phyloP scores from a whole-genome alignment of 1,284 basidiomycete genomes.

The Sporisorium scitamineum region DNA sequence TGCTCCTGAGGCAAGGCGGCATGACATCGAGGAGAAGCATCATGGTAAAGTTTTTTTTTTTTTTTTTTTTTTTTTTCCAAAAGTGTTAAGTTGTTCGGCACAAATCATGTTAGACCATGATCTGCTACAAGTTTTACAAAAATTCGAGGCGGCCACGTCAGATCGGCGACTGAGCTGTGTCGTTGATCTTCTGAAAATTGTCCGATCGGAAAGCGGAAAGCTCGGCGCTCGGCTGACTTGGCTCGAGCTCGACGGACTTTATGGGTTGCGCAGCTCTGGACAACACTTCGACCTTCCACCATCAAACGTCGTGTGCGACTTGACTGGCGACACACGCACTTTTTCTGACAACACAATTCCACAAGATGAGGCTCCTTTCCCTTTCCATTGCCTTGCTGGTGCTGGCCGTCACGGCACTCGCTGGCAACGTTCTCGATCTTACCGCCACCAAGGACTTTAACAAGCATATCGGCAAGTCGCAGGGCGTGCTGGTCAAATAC shows the following conservation, averaged over 20 bases:
- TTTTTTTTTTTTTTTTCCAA: background rate
- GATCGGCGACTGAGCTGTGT: conserved; percentile 17
- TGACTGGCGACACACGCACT: conserved; percentile 3
- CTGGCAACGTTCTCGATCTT: conserved; percentile 63
- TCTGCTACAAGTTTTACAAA: background rate
- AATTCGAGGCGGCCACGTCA: conserved; percentile 35
- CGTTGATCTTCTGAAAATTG: conserved; percentile 7
- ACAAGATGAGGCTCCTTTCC: conserved; percentile 40
- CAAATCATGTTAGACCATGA: background rate
- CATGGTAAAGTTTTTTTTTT: too few relatives aligned
- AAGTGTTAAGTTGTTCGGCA: background rate
- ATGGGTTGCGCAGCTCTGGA: background rate
- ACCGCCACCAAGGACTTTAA: conserved; percentile 62
- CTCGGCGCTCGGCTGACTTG: conserved; percentile 1
- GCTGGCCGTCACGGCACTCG: conserved; percentile 38
- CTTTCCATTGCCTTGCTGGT: conserved; percentile 32
- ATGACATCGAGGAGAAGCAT: background rate
- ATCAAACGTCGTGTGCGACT: conserved; percentile 16
- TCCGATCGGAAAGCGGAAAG: conserved; percentile 18
- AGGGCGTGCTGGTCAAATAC: conserved; percentile 63
- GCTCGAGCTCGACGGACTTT: conserved; percentile 10
- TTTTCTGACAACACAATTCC: background rate
- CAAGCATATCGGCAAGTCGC: conserved; percentile 54
- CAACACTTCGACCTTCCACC: background rate
- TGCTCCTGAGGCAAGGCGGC: background rate